Base-by-base conservation (phyloP, 1,139 yeast species). In the Saccharomycopsis hybrid region DNA sequence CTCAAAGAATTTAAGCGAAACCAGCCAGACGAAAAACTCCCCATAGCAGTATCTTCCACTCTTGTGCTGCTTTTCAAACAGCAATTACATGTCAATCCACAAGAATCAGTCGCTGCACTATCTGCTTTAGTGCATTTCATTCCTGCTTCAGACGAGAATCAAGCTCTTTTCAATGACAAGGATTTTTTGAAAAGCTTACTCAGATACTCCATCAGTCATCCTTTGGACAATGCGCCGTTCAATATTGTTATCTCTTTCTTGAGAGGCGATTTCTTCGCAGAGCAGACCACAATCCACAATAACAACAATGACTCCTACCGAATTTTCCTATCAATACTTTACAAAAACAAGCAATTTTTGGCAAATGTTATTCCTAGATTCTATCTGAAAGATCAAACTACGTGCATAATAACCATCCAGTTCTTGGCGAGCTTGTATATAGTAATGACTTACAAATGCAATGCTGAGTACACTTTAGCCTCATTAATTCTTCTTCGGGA, bases 221-320 rank as follows among this genome's bases (percentile, higher is more conserved):
- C 46, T 5, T 38, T n/a, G 4, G 49, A 47, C 8, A 36, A 44
- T 18, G 8, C 43, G 8, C 45, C 48, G 3, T 48, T 33, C 30
- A 36, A 38, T 5, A 47, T 52, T 3, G n/a, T 44, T 5, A 43
- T 41, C 4, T 32, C 44, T 8, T 52, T 47, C 32, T 36, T 52
- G 4, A 27, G 51, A 38, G 55, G 55, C n/a, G 52, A 50, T 13
- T 50, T 52, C 30, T 46, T 52, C 24, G 39, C 28, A 3, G 43
- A 47, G 30, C 33, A 38, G 18, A 44, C 49, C 2, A 44, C 49
- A 2, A 31, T 31, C 2, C 13, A 11, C 13, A 43, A 40, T 24
- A 41, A 36, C 11, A 46, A 49, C 28, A 41, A 47, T 43, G 47
- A 49, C 27, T 31, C 40, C 9, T 49, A 33, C 28, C 27, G 35